These are phyloP conservation scores for Tillandsia leiboldiana DNA, from an alignment of 176 grass and related monocot genomes.

Conservation along the genomic window DNA sequence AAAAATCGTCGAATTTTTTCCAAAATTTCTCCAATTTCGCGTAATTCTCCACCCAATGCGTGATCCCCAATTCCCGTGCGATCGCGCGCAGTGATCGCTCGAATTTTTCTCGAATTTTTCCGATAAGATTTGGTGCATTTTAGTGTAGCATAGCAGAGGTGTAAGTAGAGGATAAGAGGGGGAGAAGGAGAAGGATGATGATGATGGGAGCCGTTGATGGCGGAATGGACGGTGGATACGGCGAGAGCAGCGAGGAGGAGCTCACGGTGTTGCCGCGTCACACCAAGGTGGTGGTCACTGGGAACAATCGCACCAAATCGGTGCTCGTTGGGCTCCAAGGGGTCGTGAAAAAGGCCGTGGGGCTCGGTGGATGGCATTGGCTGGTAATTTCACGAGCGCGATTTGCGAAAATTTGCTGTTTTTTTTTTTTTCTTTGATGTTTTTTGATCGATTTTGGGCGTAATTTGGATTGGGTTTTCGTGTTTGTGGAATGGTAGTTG, in stretches of 20 bases:
- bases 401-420: neutral
- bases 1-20: neutral
- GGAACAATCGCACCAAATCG: conserved; percentile 12
- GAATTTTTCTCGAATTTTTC: neutral
- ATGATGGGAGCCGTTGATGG: conserved; percentile 4
- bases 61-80: neutral
- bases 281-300: conserved; percentile 12
- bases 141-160: conserved; percentile 1
- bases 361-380: conserved; percentile 9
- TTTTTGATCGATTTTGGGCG: neutral
- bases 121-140: conserved; percentile 2
- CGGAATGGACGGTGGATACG: conserved; percentile 7
- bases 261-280: conserved; percentile 10
- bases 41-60: conserved; percentile 13
- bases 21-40: neutral
- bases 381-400: neutral
- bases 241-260: conserved; percentile 12
- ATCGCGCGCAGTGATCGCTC: neutral
- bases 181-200: neutral
- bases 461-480: conserved; percentile 1
- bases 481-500: neutral
- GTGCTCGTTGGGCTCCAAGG: conserved; percentile 10
- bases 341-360: conserved; percentile 9
- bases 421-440: neutral
- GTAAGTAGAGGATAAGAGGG: neutral